A percentile compares a stretch with the other conserved stretches of the same genome.
Conservation (phyloP, 331 rosid species). For the Prunus yedoensis region DNA sequence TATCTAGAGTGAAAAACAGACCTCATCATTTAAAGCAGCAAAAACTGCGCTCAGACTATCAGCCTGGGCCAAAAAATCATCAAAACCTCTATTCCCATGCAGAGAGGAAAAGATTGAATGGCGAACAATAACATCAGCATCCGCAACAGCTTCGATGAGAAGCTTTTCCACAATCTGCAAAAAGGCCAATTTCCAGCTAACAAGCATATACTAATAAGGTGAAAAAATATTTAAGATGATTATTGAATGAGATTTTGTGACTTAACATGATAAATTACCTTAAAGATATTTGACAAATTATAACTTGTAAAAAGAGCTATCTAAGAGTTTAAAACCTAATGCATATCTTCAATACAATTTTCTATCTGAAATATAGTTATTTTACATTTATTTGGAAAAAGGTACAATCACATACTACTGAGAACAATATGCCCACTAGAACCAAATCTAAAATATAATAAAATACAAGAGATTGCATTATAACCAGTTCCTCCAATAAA, state of each 20-base stretch:
- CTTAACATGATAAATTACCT: not conserved
- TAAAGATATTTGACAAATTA: not conserved
- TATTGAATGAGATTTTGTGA: conserved; percentile 2
- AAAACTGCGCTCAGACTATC: conserved; percentile 90
- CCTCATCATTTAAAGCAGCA: conserved; percentile 97
- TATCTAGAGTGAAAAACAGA: conserved; percentile 11
- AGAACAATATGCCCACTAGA: not conserved
- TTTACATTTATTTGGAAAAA: not conserved
- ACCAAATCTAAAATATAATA: not conserved
- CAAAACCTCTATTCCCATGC: conserved; percentile 89
- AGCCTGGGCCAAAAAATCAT: conserved; percentile 95
- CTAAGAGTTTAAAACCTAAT: not conserved
- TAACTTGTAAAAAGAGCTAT: not conserved
- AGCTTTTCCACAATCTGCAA: conserved; percentile 96
- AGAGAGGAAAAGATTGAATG: conserved; percentile 86
- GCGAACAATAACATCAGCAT: conserved; percentile 93
- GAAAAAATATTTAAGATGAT: not conserved
- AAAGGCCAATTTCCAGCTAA: conserved; percentile 31
- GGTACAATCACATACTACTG: not conserved
- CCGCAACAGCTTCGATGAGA: conserved; percentile 94
- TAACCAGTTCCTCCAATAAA: no score
- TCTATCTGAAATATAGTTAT: no score
- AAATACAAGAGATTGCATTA: no score
- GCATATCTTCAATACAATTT: not conserved
- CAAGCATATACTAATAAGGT: not conserved